These are phyloP conservation scores for Coprinellus micaceus DNA, from an alignment of 768 basidiomycete species.

Conservation along the genomic window DNA sequence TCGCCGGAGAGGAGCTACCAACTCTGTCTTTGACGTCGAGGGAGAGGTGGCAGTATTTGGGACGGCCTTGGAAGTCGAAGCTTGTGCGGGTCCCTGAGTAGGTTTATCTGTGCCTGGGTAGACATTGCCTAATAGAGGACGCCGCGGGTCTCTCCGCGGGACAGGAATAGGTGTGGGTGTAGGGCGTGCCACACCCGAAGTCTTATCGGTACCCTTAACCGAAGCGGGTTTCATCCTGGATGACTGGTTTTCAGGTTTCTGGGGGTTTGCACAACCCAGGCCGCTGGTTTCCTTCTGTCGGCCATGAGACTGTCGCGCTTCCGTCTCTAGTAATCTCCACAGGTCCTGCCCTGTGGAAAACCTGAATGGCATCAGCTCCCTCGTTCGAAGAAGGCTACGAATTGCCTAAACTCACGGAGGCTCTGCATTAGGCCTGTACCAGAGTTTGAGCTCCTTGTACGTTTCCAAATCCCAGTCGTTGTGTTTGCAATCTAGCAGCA, in stretches of 20 bases:
- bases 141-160: background rate
- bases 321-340: no score
- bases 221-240: no score
- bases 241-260: no score
- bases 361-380: no score
- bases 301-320: no score
- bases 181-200: no score
- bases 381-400: no score
- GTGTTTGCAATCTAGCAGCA: background rate
- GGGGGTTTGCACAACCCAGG: no score
- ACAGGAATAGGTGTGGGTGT: no score
- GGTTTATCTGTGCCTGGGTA: background rate
- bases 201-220: no score
- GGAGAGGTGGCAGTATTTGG: background rate
- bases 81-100: background rate
- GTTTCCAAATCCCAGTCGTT: background rate
- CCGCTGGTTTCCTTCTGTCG: no score
- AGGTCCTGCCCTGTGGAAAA: no score
- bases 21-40: constrained; percentile 1
- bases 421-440: background rate
- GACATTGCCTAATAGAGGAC: background rate
- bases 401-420: background rate
- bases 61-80: background rate
- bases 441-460: background rate
- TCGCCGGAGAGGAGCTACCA: constrained; percentile 36